Evolutionary conservation across 2,329 filamentous ascomycete genomes (phyloP), one percentile per base, ranked within the genome.

Genomic region (Apiospora malaysiana): DNA sequence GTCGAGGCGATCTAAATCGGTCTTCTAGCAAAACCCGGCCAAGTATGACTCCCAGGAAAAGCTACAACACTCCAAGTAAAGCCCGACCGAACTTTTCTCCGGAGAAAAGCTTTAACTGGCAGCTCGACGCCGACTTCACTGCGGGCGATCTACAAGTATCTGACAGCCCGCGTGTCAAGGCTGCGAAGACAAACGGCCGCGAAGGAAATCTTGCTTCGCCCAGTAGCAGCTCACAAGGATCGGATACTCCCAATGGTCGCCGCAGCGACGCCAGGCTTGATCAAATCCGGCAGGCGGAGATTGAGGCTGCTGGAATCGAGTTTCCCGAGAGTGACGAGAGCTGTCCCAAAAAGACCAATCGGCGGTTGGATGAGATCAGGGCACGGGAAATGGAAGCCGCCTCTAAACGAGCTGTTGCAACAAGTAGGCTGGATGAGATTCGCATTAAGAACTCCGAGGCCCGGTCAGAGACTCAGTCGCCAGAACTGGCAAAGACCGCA

Each of bases 51-150:
- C 87, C 87, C 0, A 84, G 85, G 68, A 88, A 86, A 77, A 86
- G 84, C 74, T 87, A 85, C 71, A 85, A 83, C 9, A 32, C 65
- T 67, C 65, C 65, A 18, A 45, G 40, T 18, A 67, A 46, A 32
- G 25, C 25, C 27, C 67, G 45, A 37, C 43, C 66, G 23, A 56
- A 68, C 9, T 69, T 70, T 7, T 86, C 85, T 0, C 87, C 87
- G 0, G 84, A 85, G 68, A 88, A 86, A 77, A 86, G 84, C 74
- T 87, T 85, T 70, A 85, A 83, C 9, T 90, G 87, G 88, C 81
- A 89, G 70, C 78, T 88, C 8, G 88, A 90, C 45, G 84, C 85
- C 6, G 88, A 90, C 70, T 89, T 90, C 73, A 89, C 88, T 0
- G 87, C 84, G 14, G 83, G 84, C 56, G 87, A 89, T 71, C 71